phyloP scores from a whole-genome alignment of 2,329 filamentous ascomycete genomes.

The Bipolaris gigantea region DNA sequence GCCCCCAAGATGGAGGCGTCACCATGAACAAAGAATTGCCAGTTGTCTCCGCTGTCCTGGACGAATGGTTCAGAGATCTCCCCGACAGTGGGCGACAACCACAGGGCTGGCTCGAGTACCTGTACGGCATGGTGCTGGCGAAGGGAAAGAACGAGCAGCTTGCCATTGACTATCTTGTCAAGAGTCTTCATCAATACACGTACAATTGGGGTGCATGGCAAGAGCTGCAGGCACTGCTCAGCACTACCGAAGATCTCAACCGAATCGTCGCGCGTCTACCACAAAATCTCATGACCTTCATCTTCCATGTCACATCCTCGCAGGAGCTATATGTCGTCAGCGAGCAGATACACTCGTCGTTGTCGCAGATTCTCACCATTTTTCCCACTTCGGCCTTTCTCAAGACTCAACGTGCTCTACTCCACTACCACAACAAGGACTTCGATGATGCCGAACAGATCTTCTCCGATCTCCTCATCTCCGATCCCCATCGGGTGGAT shows the following conservation, averaged over 20 bases:
- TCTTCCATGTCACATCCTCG: conserved; percentile 89
- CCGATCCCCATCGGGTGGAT: conserved; percentile 73
- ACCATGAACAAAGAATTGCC: conserved; percentile 84
- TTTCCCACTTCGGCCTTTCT: conserved; percentile 90
- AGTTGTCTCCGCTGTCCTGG: conserved; percentile 72
- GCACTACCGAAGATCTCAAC: conserved; percentile 79
- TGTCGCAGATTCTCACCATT: conserved; percentile 77
- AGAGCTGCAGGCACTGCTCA: conserved; percentile 81
- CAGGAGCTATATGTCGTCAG: conserved; percentile 90
- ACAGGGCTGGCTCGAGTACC: conserved; percentile 92
- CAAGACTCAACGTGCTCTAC: conserved; percentile 82
- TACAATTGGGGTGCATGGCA: conserved; percentile 99
- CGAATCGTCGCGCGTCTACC: conserved; percentile 73
- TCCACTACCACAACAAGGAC: conserved; percentile 88
- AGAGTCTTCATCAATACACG: conserved; percentile 83
- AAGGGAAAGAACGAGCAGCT: conserved; percentile 88
- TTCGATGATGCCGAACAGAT: conserved; percentile 66
- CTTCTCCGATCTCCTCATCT: conserved; percentile 70
- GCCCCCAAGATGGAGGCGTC: conserved; percentile 83
- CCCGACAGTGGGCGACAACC: conserved; percentile 60
- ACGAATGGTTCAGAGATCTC: conserved; percentile 76
- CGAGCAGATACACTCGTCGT: conserved; percentile 69
- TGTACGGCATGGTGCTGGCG: conserved; percentile 87
- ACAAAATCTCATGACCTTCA: conserved; percentile 87
- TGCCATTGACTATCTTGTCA: conserved; percentile 83